Evolutionary conservation across 352 stramenopile species (phyloP).

Genomic region (Heterotrichella gracilis): DNA sequence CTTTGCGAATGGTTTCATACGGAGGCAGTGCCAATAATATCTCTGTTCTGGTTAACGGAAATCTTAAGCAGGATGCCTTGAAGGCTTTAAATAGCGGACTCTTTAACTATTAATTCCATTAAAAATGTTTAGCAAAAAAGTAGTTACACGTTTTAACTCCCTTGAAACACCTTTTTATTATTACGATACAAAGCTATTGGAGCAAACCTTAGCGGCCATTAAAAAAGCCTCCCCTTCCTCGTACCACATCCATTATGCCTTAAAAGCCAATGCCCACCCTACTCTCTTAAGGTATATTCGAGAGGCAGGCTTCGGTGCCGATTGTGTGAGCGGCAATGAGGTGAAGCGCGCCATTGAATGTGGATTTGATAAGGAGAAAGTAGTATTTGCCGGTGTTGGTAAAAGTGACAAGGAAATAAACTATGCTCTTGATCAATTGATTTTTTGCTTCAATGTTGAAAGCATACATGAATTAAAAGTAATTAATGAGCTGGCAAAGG

Average conservation of each 20-base stretch:
- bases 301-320: neutral
- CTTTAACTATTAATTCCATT: neutral
- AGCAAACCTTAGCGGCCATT: neutral
- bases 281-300: neutral
- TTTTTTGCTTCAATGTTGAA: conserved; percentile 10
- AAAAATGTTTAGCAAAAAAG: neutral
- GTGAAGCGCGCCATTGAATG: neutral
- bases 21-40: neutral
- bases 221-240: neutral
- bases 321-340: neutral
- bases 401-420: conserved; percentile 5
- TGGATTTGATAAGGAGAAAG: neutral
- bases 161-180: conserved; percentile 4
- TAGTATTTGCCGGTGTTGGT: neutral
- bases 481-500: neutral
- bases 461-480: conserved; percentile 2
- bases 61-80: neutral
- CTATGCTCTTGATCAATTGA: neutral
- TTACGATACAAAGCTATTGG: neutral
- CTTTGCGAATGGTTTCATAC: neutral
- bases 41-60: neutral
- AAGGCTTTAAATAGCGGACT: neutral
- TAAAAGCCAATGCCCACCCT: neutral
- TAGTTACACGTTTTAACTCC: neutral
- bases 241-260: neutral